Base-by-base conservation (phyloP, 768 basidiomycete species). In the Collybia sordida region DNA sequence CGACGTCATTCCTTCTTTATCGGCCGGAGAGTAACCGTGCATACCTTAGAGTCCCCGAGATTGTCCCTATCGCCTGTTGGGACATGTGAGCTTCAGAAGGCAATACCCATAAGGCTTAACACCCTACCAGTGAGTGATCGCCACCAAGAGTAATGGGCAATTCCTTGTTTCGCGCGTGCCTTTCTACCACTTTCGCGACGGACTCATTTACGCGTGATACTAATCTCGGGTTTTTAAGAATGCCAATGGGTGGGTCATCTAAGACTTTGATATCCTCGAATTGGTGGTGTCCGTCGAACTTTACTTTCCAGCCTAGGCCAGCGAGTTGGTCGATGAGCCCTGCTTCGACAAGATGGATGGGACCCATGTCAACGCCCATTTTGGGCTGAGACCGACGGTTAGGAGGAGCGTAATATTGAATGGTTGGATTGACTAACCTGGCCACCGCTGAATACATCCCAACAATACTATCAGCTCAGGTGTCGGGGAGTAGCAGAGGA, bases 141-240 rank as follows among this genome's bases (percentile, higher is more conserved):
- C 97, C 97, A 9, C 97, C 97, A 6, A 98, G 74, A 2, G 94
- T 98, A 12, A 99, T 73, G 7, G 94, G 90, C 21, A 99, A 73
- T 59, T 84, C 80, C 2, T 95, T 93, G 47, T 83, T 82, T 69
- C 79, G 79, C 19, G 82, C 84, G 67, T 94, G 90, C 2, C 62
- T 78, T 9, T 82, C 82, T 15, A 98, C 88, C 24, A 72, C 83
- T 28, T 78, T 69, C n/a, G 90, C 84, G 27, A 98, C 86, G 38
- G 85, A 80, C 65, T 93, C 66, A 55, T 82, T 85, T 36, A 98
- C 95, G 14, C 79, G 78, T 21, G 89, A 90, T 31, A 98, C 96
- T 31, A 93, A 68, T 18, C 90, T 72, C 8, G 96, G 94, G 65
- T 95, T 93, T 78, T 91, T 96, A 55, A 99, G 78, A 56, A 80